Evolutionary conservation across 306 rosid species (phyloP).

Genomic region (Boehmeria nivea): DNA sequence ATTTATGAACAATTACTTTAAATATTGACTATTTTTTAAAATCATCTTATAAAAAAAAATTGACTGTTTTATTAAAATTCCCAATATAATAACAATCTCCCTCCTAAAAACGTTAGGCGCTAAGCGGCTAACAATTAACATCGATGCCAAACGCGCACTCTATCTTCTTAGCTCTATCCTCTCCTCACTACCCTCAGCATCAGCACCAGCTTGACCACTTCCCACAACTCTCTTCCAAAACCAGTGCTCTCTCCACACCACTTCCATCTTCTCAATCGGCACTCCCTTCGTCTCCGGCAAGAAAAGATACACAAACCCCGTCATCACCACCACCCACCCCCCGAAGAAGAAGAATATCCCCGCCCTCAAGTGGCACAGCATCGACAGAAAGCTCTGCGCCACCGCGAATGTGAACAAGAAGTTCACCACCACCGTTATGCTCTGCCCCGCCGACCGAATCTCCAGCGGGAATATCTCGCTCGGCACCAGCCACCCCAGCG

Average conservation of each 20-base stretch:
- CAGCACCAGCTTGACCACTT: slow-evolving; percentile 5
- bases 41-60: too few relatives aligned
- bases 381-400: slow-evolving; percentile 51
- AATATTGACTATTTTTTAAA: too few relatives aligned
- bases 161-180: too few relatives aligned
- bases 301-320: slow-evolving; percentile 39
- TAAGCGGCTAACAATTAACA: too few relatives aligned
- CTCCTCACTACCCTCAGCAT: too few relatives aligned
- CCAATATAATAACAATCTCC: too few relatives aligned
- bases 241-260: slow-evolving; percentile 50
- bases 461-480: slow-evolving; percentile 60
- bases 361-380: slow-evolving; percentile 54
- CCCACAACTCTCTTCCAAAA: slow-evolving; percentile 54
- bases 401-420: slow-evolving; percentile 54
- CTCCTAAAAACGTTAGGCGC: too few relatives aligned
- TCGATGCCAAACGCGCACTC: too few relatives aligned
- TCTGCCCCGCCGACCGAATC: slow-evolving; percentile 59
- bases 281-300: slow-evolving; percentile 60
- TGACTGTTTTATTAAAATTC: too few relatives aligned
- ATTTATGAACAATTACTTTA: too few relatives aligned
- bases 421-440: slow-evolving; percentile 42
- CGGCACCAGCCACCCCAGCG: slow-evolving; percentile 59
- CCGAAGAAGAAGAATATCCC: slow-evolving; percentile 69
- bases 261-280: slow-evolving; percentile 56
- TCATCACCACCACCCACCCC: slow-evolving; percentile 56